Percentiles rank a stretch among this genome's conserved stretches.
These are phyloP conservation scores for Aspergillus carbonarius DNA, from an alignment of 2,329 filamentous ascomycete genomes.

Conservation along the genomic window DNA sequence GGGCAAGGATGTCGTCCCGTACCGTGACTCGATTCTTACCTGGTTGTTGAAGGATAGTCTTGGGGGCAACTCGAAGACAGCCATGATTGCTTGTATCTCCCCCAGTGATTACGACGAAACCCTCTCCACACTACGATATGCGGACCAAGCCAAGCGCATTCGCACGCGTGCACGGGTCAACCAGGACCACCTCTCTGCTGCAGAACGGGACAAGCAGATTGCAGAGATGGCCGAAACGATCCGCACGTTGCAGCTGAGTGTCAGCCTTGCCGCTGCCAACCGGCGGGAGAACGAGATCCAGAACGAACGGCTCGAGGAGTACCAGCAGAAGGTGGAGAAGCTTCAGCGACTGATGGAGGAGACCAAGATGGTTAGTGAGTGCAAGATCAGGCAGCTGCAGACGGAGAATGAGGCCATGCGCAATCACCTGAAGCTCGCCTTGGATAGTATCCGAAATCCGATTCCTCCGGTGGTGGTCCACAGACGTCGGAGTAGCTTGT, in stretches of 20 bases:
- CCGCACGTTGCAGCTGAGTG: constrained; percentile 73
- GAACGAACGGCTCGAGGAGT: constrained; percentile 86
- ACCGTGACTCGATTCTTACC: constrained; percentile 80
- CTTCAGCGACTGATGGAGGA: constrained; percentile 98
- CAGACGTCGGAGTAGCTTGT: constrained; percentile 35
- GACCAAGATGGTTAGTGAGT: constrained; percentile 81
- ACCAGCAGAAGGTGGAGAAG: constrained; percentile 81
- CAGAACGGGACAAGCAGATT: constrained; percentile 92
- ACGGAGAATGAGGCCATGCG: constrained; percentile 88
- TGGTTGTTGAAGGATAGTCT: constrained; percentile 95
- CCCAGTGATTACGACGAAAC: constrained; percentile 97
- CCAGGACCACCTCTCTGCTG: constrained; percentile 88
- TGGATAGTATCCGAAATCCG: constrained; percentile 85
- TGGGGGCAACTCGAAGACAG: constrained; percentile 95
- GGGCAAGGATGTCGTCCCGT: constrained; percentile 76
- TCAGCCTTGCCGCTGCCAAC: constrained; percentile 65
- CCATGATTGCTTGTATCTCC: constrained; percentile 97
- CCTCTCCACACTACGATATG: constrained; percentile 90
- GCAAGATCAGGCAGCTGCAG: constrained; percentile 86
- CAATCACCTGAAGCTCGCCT: constrained; percentile 81
- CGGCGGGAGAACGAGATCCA: constrained; percentile 70
- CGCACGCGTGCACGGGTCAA: constrained; percentile 93
- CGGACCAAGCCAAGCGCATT: constrained; percentile 96
- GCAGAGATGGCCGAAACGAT: constrained; percentile 94
- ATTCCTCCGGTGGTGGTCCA: constrained; percentile 59